Conservation (phyloP, 345 rosid genomes). For the Boechera divaricarpa region DNA sequence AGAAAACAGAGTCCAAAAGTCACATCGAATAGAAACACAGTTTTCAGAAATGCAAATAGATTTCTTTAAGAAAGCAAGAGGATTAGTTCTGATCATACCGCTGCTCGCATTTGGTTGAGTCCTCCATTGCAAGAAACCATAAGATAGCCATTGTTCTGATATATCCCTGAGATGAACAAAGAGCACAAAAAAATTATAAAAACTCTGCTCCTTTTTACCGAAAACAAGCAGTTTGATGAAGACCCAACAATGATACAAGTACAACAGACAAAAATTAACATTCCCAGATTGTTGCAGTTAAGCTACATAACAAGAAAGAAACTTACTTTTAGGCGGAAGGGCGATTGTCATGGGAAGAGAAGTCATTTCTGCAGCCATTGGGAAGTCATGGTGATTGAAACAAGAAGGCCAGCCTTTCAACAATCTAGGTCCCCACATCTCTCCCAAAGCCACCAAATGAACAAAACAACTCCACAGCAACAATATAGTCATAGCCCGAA, state of each 20-base stretch:
- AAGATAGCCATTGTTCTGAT: conserved; percentile 93
- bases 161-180: conserved; percentile 63
- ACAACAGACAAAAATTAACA: background rate
- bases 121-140: conserved; percentile 96
- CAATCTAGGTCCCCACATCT: conserved; percentile 86
- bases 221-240: background rate
- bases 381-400: conserved; percentile 54
- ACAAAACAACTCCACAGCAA: conserved; percentile 95
- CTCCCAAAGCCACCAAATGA: conserved; percentile 88
- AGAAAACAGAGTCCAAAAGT: conserved; percentile 23
- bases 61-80: background rate
- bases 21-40: conserved; percentile 1
- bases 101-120: conserved; percentile 95
- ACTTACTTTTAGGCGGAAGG: conserved; percentile 85
- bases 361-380: conserved; percentile 48
- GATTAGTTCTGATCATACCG: conserved; percentile 50
- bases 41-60: background rate
- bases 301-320: conserved; percentile 6
- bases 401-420: conserved; percentile 93
- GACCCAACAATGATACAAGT: background rate
- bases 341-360: conserved; percentile 54
- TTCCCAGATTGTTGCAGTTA: background rate
- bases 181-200: conserved; percentile 1
- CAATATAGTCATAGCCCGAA: conserved; percentile 85
- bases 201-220: background rate